phyloP scores from a whole-genome alignment of 2,329 filamentous ascomycete species.

The Apiospora malaysiana region DNA sequence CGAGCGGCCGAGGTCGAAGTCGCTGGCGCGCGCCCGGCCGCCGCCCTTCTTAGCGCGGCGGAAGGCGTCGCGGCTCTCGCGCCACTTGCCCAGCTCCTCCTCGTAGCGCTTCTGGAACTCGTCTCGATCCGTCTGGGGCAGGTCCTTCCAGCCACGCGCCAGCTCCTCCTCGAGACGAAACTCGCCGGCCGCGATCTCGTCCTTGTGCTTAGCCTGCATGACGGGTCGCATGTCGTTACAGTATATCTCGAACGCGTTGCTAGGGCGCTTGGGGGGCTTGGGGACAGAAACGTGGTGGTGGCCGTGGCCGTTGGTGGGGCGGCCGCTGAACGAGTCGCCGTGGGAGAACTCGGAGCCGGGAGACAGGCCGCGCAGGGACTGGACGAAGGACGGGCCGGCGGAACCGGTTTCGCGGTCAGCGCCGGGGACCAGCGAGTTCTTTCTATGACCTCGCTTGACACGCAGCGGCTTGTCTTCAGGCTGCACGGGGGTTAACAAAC shows the following conservation, averaged over 20 bases:
- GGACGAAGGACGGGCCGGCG: constrained; percentile 51
- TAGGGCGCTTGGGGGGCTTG: constrained; percentile 50
- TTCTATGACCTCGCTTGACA: constrained; percentile 74
- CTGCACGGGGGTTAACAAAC: constrained; percentile 47
- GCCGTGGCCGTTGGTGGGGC: constrained; percentile 35
- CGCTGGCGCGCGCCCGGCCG: constrained; percentile 36
- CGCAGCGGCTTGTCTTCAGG: constrained; percentile 80
- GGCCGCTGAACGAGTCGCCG: constrained; percentile 46
- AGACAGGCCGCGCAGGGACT: constrained; percentile 52
- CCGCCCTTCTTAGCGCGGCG: constrained; percentile 39
- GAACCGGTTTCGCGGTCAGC: constrained; percentile 46
- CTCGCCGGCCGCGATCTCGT: constrained; percentile 40
- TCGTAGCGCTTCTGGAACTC: constrained; percentile 53
- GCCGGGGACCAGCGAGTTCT: constrained; percentile 56
- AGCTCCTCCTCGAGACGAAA: constrained; percentile 61
- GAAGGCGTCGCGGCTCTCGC: constrained; percentile 49
- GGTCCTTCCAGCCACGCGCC: constrained; percentile 59
- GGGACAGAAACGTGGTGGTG: constrained; percentile 31
- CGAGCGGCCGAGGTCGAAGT: constrained; percentile 24
- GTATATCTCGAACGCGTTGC: constrained; percentile 61
- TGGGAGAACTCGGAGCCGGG: constrained; percentile 62
- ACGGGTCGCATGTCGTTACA: constrained; percentile 54
- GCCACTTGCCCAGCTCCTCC: constrained; percentile 46
- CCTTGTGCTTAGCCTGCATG: constrained; percentile 52
- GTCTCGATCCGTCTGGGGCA: constrained; percentile 55